Evolutionary conservation across 164 flowering plant species (phyloP).

Genomic region (Stephania yunnanensis): DNA sequence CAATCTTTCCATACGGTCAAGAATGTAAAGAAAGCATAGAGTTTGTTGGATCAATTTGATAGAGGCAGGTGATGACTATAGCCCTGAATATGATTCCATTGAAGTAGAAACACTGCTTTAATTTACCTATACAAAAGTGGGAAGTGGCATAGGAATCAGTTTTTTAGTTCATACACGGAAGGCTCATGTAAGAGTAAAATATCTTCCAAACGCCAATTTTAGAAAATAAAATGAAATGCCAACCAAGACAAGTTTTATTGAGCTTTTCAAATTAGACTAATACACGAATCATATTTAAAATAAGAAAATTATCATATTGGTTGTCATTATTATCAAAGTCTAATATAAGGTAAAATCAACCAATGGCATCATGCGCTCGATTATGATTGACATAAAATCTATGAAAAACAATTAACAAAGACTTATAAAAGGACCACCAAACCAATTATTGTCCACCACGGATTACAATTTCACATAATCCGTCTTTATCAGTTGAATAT

Average conservation of each 20-base stretch:
- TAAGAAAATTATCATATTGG: background rate
- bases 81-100: background rate
- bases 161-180: background rate
- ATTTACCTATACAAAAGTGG: background rate
- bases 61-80: background rate
- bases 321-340: background rate
- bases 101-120: background rate
- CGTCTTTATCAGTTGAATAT: background rate
- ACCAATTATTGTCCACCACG: too few relatives aligned
- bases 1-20: background rate
- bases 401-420: background rate
- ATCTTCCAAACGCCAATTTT: background rate
- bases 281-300: background rate
- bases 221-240: background rate
- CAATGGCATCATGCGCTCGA: background rate
- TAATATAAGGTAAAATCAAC: background rate
- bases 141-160: background rate
- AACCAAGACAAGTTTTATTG: background rate
- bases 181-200: background rate
- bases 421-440: too few relatives aligned
- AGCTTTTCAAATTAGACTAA: background rate
- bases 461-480: background rate
- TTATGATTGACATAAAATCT: background rate
- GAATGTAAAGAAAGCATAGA: background rate
- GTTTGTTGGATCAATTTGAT: background rate